These are phyloP conservation scores for Zygosaccharomyces kombuchaensis DNA, from an alignment of 805 yeast genomes.

Conservation along the genomic window DNA sequence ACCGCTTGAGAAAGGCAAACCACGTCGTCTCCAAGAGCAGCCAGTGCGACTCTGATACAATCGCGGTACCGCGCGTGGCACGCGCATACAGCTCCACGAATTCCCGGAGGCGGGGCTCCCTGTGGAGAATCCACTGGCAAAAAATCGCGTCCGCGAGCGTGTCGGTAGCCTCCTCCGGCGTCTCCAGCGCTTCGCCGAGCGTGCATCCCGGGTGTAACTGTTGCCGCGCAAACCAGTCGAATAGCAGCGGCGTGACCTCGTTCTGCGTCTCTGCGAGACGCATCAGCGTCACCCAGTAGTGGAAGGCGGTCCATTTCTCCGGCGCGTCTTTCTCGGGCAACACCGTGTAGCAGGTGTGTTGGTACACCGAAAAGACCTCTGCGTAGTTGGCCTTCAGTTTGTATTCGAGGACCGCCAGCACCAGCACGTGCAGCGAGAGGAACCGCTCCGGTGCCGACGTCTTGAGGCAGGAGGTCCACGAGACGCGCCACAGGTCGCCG, in stretches of 20 bases:
- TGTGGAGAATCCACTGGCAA: conserved; percentile 14
- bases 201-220: background rate
- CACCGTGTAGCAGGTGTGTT: conserved; percentile 12
- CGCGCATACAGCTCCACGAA: background rate
- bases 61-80: background rate
- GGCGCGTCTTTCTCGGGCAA: background rate
- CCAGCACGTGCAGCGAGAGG: conserved; percentile 2
- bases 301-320: conserved; percentile 16
- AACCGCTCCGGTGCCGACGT: background rate
- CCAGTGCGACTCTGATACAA: conserved; percentile 22
- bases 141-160: conserved; percentile 14
- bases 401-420: conserved; percentile 2
- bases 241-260: conserved; percentile 8
- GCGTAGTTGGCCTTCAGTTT: conserved; percentile 5
- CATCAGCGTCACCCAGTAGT: conserved; percentile 15
- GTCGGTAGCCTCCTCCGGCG: background rate
- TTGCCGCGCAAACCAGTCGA: conserved; percentile 9
- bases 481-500: conserved; percentile 1
- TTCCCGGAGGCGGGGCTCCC: background rate
- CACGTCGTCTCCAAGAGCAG: conserved; percentile 24
- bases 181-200: background rate
- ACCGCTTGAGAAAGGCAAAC: conserved; percentile 23
- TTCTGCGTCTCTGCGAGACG: conserved; percentile 9
- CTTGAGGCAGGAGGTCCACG: conserved; percentile 1
- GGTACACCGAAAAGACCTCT: conserved; percentile 13